Conservation (phyloP, 768 basidiomycete genomes). For the Macrolepiota fuliginosa region DNA sequence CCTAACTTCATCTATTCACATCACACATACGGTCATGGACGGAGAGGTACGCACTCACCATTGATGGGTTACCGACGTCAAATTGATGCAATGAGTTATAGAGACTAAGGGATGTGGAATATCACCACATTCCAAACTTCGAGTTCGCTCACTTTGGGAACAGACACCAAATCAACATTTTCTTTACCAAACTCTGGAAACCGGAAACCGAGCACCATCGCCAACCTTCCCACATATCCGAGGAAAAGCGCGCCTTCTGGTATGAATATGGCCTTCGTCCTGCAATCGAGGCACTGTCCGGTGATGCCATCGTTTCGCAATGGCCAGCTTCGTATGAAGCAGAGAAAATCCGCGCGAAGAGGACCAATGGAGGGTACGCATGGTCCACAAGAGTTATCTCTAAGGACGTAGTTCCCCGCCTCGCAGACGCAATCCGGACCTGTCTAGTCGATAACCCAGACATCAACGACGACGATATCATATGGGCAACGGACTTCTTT, state of each 20-base stretch:
- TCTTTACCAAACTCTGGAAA: background rate
- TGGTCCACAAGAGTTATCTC: background rate
- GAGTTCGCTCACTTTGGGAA: background rate
- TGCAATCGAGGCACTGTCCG: background rate
- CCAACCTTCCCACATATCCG: background rate
- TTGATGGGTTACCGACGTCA: background rate
- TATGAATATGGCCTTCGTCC: background rate
- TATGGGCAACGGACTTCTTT: constrained; percentile 10
- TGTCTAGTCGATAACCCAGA: background rate
- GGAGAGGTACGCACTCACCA: background rate
- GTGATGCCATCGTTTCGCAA: background rate
- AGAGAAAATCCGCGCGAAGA: background rate
- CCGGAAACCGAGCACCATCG: background rate
- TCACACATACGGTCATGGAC: background rate
- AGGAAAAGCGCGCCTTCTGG: background rate
- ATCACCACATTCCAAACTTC: background rate
- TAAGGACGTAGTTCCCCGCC: background rate
- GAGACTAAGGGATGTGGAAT: background rate
- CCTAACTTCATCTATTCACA: background rate
- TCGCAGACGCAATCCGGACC: background rate
- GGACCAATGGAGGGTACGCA: background rate
- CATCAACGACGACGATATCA: background rate
- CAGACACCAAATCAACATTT: background rate
- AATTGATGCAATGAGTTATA: background rate
- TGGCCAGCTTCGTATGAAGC: background rate